A percentile compares a stretch with the other conserved stretches of the same genome.
Evolutionary conservation across 352 stramenopile genomes (phyloP).

Genomic region (Phytophthora ramorum): DNA sequence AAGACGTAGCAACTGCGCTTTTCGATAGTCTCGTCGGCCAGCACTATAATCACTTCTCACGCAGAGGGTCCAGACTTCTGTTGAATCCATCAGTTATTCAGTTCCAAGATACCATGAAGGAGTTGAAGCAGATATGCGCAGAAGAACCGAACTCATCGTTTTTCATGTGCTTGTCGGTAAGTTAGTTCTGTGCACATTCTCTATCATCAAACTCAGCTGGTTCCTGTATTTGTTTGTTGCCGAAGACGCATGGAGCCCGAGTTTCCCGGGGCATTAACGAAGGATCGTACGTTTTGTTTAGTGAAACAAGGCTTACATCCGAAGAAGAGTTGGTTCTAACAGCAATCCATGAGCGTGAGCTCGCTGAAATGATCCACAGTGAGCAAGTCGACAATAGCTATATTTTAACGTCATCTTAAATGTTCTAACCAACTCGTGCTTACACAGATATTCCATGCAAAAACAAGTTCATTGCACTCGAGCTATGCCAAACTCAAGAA

Average conservation of each 20-base stretch:
- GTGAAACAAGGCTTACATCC: conserved; percentile 68
- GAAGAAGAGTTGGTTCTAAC: conserved; percentile 78
- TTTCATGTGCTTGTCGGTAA: conserved; percentile 71
- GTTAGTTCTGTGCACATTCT: background rate
- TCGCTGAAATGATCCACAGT: conserved; percentile 72
- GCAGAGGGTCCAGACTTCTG: conserved; percentile 61
- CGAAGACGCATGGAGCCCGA: conserved; percentile 71
- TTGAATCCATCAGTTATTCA: conserved; percentile 87
- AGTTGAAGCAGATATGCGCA: conserved; percentile 50
- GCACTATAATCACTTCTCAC: conserved; percentile 58
- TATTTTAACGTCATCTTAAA: background rate
- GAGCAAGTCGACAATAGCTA: background rate
- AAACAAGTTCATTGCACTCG: conserved; percentile 72
- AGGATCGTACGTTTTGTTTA: conserved; percentile 77
- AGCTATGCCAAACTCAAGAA: conserved; percentile 70
- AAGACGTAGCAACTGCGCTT: conserved; percentile 58
- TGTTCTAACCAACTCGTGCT: background rate
- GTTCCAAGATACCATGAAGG: conserved; percentile 79
- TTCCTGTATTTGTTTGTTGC: background rate
- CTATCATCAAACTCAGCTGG: background rate
- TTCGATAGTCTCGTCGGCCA: conserved; percentile 63
- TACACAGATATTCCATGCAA: conserved; percentile 61
- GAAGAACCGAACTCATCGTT: conserved; percentile 54
- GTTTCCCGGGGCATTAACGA: conserved; percentile 60
- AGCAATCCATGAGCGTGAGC: conserved; percentile 62